These are phyloP conservation scores for Kentomonas sorsogonicus DNA, from an alignment of 208 protist genomes.

Conservation along the genomic window DNA sequence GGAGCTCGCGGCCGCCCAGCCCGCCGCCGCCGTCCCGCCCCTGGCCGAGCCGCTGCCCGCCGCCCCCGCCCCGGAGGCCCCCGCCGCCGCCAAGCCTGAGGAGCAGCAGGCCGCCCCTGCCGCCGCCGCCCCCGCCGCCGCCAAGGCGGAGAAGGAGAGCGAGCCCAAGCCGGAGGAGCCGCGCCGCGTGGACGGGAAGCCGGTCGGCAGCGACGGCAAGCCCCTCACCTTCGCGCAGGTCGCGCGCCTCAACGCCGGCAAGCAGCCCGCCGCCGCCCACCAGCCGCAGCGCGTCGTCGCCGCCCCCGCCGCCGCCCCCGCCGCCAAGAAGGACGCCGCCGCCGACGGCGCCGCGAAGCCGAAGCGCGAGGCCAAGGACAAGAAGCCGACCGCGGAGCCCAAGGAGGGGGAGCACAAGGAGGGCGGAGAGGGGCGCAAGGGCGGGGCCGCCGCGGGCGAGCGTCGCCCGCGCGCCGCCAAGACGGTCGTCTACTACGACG, in stretches of 20 bases:
- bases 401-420: not conserved
- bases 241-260: slow-evolving; percentile 10
- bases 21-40: not conserved
- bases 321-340: not conserved
- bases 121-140: not conserved
- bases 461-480: slow-evolving; percentile 8
- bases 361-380: not conserved
- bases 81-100: too few relatives aligned
- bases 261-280: slow-evolving; percentile 3
- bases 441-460: not conserved
- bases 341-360: not conserved
- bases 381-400: not conserved
- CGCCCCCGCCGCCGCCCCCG: not conserved
- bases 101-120: slow-evolving; percentile 3
- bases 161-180: slow-evolving; percentile 3
- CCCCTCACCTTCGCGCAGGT: slow-evolving; percentile 16
- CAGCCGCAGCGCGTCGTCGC: slow-evolving; percentile 5
- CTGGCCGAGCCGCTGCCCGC: slow-evolving; percentile 9
- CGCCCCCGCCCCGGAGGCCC: slow-evolving; percentile 2
- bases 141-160: not conserved
- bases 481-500: slow-evolving; percentile 64
- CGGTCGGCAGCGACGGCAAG: slow-evolving; percentile 7
- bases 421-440: not conserved
- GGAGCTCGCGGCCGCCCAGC: not conserved
- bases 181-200: too few relatives aligned